These are phyloP conservation scores for Brassica balearica DNA, from an alignment of 441 rosid species.

Conservation along the genomic window DNA sequence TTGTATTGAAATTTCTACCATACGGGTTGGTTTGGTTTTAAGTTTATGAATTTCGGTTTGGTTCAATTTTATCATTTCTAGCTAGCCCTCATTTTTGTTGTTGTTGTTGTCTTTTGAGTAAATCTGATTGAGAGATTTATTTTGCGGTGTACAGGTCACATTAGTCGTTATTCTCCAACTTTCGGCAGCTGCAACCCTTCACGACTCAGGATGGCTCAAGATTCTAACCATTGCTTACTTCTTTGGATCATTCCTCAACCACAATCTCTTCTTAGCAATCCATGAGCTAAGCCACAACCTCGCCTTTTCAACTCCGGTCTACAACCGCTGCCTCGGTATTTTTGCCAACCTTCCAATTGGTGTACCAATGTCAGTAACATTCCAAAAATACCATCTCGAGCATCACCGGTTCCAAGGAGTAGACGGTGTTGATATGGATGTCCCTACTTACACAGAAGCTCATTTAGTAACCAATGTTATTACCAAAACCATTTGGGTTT, in stretches of 20 bases:
- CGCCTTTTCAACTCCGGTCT: constrained; percentile 79
- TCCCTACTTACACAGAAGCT: constrained; percentile 78
- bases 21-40: neutral
- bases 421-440: constrained; percentile 85
- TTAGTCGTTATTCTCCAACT: constrained; percentile 75
- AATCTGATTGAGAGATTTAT: neutral
- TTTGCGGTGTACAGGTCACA: constrained; percentile 55
- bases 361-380: constrained; percentile 89
- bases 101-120: neutral
- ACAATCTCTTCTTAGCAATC: constrained; percentile 89
- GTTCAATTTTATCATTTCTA: neutral
- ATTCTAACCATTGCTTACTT: constrained; percentile 69
- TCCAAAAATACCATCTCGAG: constrained; percentile 94
- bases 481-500: constrained; percentile 76
- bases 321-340: constrained; percentile 87
- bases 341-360: constrained; percentile 92
- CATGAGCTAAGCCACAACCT: constrained; percentile 96
- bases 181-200: constrained; percentile 67
- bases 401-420: constrained; percentile 94
- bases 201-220: constrained; percentile 73
- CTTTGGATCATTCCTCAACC: constrained; percentile 91
- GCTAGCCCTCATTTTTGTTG: neutral
- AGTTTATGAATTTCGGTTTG: neutral
- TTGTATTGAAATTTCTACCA: neutral
- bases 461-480: constrained; percentile 58